These are phyloP conservation scores for Gossypium sturtianum DNA, from an alignment of 345 rosid genomes.

Conservation along the genomic window DNA sequence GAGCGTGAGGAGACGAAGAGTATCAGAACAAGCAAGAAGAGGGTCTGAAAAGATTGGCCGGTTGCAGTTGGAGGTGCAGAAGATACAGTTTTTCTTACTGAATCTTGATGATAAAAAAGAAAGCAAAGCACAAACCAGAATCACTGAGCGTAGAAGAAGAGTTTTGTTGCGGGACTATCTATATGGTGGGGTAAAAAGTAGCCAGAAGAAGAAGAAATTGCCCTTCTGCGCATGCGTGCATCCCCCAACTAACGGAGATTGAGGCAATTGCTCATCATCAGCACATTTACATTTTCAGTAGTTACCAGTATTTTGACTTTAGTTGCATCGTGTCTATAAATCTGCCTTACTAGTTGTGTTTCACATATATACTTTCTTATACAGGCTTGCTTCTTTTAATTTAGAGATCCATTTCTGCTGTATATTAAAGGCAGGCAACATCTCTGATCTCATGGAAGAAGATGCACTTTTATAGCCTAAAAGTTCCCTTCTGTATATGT, in stretches of 20 bases:
- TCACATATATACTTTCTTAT: not conserved
- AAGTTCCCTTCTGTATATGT: not conserved
- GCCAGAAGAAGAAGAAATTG: constrained; percentile 42
- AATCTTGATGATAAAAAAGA: constrained; percentile 65
- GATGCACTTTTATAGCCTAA: constrained; percentile 19
- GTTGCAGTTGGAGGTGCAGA: constrained; percentile 88
- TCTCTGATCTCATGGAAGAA: constrained; percentile 15
- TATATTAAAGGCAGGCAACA: constrained; percentile 16
- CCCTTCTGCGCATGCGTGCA: constrained; percentile 74
- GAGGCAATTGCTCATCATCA: constrained; percentile 18
- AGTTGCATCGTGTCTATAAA: constrained; percentile 28
- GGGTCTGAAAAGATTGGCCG: constrained; percentile 82
- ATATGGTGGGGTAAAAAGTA: constrained; percentile 48
- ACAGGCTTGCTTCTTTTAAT: constrained; percentile 15
- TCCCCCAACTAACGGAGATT: constrained; percentile 59
- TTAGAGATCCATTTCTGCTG: constrained; percentile 23
- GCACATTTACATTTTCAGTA: constrained; percentile 4
- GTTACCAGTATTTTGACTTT: constrained; percentile 5
- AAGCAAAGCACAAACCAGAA: constrained; percentile 42
- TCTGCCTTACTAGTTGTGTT: constrained; percentile 14
- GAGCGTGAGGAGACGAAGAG: constrained; percentile 37
- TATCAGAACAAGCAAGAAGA: constrained; percentile 72
- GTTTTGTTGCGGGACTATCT: constrained; percentile 78
- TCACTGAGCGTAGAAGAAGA: constrained; percentile 46
- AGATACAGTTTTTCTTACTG: constrained; percentile 63